Base-by-base conservation (phyloP, 148 eudicot genomes). In the Salicornia ramosissima region DNA sequence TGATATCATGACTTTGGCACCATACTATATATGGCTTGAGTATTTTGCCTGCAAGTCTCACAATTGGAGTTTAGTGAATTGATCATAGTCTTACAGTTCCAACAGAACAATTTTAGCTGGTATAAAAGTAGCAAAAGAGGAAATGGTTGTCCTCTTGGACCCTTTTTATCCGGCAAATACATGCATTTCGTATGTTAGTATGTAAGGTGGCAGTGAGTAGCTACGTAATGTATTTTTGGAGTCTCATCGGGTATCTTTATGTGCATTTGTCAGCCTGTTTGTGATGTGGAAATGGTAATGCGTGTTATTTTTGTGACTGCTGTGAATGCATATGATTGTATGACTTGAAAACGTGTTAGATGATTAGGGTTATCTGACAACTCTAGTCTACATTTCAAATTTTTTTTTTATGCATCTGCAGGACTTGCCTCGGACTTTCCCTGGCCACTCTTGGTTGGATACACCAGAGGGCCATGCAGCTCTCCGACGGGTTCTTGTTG, bases 391-490 rank as follows among this genome's bases (percentile, higher is more conserved):
- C 29, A 63, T 39, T 62, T 63, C 3, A 63, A 24, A 67, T 36
- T 15, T 43, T 15, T 73, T 28, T 74, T 19, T 50, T 16, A 31
- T 50, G 21, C 21, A 31, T 75, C 65, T 79, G 74, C 84, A 94
- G 98, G 98, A 94, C 82, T 76, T 94, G 47, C 92, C 96, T 30
- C 83, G 98, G 72, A 94, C 98, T 64, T 94, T 90, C 73, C 98
- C 97, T 71, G 98, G 98, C 72, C 98, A 94, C 74, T 86, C 96
- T 14, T 94, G 95, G 90, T 80, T 94, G 80, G 98, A 94, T 82
- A 90, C 97, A 34, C 79, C 83, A 22, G 96, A 86, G 66, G 97
- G 98, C 12, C 98, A 90, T 82, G 90, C 95, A 73, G 81, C 98
- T 46, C 92, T 94, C 19, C 85, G 98, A 53, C 98, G 92, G 54